A percentile compares a stretch with the other conserved stretches of the same genome.
These are phyloP conservation scores for Capsicum pubescens DNA, from an alignment of 257 asterid genomes.

Conservation along the genomic window DNA sequence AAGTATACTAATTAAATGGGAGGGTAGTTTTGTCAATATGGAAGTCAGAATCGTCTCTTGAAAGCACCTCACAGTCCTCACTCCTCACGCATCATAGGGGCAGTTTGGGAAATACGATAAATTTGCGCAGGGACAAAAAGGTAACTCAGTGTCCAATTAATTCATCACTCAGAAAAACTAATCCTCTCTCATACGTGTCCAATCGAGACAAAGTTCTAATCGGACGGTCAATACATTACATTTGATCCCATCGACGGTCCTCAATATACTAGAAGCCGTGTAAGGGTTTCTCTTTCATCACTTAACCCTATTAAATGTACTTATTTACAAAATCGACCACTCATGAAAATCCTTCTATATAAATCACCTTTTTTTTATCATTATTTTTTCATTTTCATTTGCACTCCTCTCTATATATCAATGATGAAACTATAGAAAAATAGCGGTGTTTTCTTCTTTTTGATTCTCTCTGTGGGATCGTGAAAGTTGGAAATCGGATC, in stretches of 20 bases:
- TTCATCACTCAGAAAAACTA: slow-evolving; percentile 38
- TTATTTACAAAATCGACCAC: slow-evolving; percentile 28
- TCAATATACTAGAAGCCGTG: slow-evolving; percentile 18
- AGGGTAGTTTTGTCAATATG: not conserved
- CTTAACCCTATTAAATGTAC: not conserved
- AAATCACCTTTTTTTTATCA: not conserved
- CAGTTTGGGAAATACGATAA: slow-evolving; percentile 17
- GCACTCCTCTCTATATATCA: not conserved
- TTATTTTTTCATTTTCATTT: not conserved
- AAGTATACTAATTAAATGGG: not conserved
- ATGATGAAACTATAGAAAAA: slow-evolving; percentile 9
- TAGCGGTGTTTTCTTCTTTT: not conserved
- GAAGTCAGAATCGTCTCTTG: not conserved
- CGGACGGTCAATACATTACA: slow-evolving; percentile 38
- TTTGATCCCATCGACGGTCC: slow-evolving; percentile 29
- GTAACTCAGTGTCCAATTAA: slow-evolving; percentile 53
- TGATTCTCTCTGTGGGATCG: slow-evolving; percentile 48
- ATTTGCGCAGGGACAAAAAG: slow-evolving; percentile 47
- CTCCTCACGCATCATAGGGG: not conserved
- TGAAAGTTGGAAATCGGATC: slow-evolving; percentile 68
- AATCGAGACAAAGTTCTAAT: slow-evolving; percentile 12
- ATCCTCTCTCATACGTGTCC: slow-evolving; percentile 9
- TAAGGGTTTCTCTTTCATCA: not conserved
- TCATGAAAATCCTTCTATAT: not conserved
- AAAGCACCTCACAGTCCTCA: not conserved